These are phyloP conservation scores for Melaleuca quinquenervia DNA, from an alignment of 345 rosid genomes.

Conservation along the genomic window DNA sequence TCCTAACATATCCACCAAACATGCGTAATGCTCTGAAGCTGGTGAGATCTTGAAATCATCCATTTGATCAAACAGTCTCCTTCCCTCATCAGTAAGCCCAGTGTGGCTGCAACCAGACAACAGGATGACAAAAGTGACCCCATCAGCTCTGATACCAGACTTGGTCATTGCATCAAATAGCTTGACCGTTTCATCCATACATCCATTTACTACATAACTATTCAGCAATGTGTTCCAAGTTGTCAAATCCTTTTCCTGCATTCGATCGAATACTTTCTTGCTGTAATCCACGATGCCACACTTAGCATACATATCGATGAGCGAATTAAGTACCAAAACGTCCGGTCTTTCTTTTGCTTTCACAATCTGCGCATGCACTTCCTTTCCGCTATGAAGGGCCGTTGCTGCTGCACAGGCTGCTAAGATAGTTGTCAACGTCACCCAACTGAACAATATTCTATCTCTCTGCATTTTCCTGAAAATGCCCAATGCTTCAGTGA, in stretches of 20 bases:
- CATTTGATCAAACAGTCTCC: slow-evolving; percentile 39
- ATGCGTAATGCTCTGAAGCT: slow-evolving; percentile 65
- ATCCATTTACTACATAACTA: slow-evolving; percentile 71
- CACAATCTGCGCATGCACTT: slow-evolving; percentile 37
- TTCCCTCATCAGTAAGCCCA: slow-evolving; percentile 46
- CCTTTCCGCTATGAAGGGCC: slow-evolving; percentile 48
- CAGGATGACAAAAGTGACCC: slow-evolving; percentile 43
- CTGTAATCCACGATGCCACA: slow-evolving; percentile 54
- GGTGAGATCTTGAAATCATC: slow-evolving; percentile 38
- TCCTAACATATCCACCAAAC: slow-evolving; percentile 70
- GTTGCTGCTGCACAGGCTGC: slow-evolving; percentile 64
- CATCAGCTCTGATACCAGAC: slow-evolving; percentile 44
- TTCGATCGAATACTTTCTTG: slow-evolving; percentile 38
- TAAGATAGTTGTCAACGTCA: slow-evolving; percentile 60
- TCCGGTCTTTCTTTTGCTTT: slow-evolving; percentile 34
- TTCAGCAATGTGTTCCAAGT: slow-evolving; percentile 70
- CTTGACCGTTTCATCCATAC: slow-evolving; percentile 39
- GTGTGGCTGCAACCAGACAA: slow-evolving; percentile 64
- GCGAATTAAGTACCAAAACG: slow-evolving; percentile 50
- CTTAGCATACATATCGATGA: slow-evolving; percentile 74
- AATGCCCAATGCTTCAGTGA: slow-evolving; percentile 55
- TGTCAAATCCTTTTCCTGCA: slow-evolving; percentile 45
- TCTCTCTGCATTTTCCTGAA: slow-evolving; percentile 56
- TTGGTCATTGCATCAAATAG: slow-evolving; percentile 41
- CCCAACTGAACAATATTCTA: slow-evolving; percentile 44